Conservation (phyloP, 129 eudicot genomes). For the Saposhnikovia divaricata region DNA sequence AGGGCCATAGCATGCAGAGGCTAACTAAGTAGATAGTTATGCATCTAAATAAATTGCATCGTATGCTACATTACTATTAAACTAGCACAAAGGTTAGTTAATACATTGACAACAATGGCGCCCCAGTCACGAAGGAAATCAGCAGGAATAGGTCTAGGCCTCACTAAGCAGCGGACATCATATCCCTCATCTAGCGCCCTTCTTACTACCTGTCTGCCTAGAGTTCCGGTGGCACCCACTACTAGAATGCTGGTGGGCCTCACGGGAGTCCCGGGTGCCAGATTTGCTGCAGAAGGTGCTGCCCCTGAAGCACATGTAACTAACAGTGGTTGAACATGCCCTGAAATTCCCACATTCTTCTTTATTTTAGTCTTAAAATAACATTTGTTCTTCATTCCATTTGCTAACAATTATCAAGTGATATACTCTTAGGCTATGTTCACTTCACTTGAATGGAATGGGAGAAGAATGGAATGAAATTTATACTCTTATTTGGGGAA, state of each 20-base stretch:
- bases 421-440: too few relatives aligned
- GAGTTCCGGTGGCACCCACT: constrained; percentile 93
- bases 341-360: constrained; percentile 21
- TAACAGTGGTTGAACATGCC: constrained; percentile 24
- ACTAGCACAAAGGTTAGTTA: constrained; percentile 2
- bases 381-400: background rate
- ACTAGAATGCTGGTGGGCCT: constrained; percentile 91
- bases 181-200: constrained; percentile 95
- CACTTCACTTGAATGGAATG: too few relatives aligned
- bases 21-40: background rate
- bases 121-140: constrained; percentile 99
- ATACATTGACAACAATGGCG: constrained; percentile 93
- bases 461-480: too few relatives aligned
- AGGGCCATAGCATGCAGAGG: too few relatives aligned
- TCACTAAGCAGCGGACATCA: constrained; percentile 91
- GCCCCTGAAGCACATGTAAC: constrained; percentile 47
- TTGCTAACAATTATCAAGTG: background rate
- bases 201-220: constrained; percentile 95
- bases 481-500: too few relatives aligned
- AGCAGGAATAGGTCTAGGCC: constrained; percentile 99
- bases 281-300: constrained; percentile 61
- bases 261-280: constrained; percentile 98
- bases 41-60: background rate
- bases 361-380: background rate
- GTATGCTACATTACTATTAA: background rate